Percentiles rank a stretch among this genome's conserved stretches.
Evolutionary conservation across 805 yeast genomes (phyloP).

Genomic region (Starmerella sirachaensis): DNA sequence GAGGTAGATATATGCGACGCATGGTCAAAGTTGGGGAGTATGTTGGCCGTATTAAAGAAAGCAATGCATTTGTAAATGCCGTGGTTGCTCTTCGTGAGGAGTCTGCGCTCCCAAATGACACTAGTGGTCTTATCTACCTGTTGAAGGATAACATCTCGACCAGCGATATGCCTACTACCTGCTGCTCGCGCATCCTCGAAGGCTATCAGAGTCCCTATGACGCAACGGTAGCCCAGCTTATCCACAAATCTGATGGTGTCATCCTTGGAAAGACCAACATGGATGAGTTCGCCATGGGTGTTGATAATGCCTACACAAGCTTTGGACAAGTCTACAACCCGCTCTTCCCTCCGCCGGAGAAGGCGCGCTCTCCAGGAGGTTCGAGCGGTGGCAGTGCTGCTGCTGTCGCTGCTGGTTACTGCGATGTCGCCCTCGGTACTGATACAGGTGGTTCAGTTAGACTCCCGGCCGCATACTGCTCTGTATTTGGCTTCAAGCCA

Average conservation of each 20-base stretch:
- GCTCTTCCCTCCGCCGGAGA: constrained; percentile 25
- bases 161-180: constrained; percentile 53
- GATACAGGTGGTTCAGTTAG: constrained; percentile 97
- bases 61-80: constrained; percentile 25
- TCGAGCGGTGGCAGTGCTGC: constrained; percentile 96
- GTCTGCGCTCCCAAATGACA: constrained; percentile 5
- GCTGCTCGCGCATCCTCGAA: constrained; percentile 55
- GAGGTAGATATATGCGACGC: constrained; percentile 7
- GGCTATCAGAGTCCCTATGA: constrained; percentile 63
- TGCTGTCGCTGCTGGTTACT: constrained; percentile 61
- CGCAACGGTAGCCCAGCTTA: constrained; percentile 53
- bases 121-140: constrained; percentile 29
- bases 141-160: constrained; percentile 78
- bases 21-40: constrained; percentile 14
- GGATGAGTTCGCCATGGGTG: constrained; percentile 98
- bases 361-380: constrained; percentile 56
- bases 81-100: constrained; percentile 22
- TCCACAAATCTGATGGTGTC: constrained; percentile 39
- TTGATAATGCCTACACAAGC: constrained; percentile 28
- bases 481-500: constrained; percentile 81
- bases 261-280: constrained; percentile 72
- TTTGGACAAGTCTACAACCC: constrained; percentile 34
- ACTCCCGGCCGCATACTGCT: constrained; percentile 80
- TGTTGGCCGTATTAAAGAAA: constrained; percentile 22
- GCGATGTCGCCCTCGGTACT: constrained; percentile 74